Base-by-base conservation (phyloP, 495 filamentous ascomycete species). In the Aspergillus bertholletiae region DNA sequence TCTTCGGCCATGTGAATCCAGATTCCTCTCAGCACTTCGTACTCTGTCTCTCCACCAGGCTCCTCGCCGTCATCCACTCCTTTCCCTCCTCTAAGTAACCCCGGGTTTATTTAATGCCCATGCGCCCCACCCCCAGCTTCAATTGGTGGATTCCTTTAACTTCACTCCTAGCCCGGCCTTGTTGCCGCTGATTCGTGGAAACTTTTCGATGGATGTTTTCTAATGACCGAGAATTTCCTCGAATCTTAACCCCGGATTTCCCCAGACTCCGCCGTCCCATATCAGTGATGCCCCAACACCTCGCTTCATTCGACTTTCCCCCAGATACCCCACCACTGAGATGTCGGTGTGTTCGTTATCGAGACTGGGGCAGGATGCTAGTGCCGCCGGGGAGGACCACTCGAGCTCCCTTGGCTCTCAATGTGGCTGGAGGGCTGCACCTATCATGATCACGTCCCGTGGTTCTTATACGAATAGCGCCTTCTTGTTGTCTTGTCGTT, bases 151-250 rank as follows among this genome's bases (percentile, higher is more conserved):
- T 45, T 62, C 44, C 34, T 59, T 28, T 59, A 46, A 58, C 60
- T 57, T 50, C 53, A 44, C 47, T 46, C 35, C 46, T 53, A 32
- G 23, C 23, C 30, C 28, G 15, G 23, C 27, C 17, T 43, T 18
- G 18, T 18, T n/a, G 23, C 30, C 35, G 51, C 39, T 67, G 65
- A 74, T 74, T 74, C 64, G 71, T 74, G 71, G 71, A 71, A 72
- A 60, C 50, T 17, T 7, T 46, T 12, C n/a, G 7, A 35, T 43
- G 41, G 39, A 43, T 53, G 41, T 48, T 49, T 55, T 27, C 32
- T 51, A 26, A 48, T 60, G 61, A 62, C 46, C 58, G 58, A 68
- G 66, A 67, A 70, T 65, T 70, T 71, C 68, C 69, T 71, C 66
- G 68, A 71, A 70, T 61, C 53, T 46, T 32, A 32, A 52, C 68